Percentiles rank a stretch among this genome's conserved stretches.
phyloP scores from a whole-genome alignment of 805 yeast genomes.

The Candida khao-thaluensis region DNA sequence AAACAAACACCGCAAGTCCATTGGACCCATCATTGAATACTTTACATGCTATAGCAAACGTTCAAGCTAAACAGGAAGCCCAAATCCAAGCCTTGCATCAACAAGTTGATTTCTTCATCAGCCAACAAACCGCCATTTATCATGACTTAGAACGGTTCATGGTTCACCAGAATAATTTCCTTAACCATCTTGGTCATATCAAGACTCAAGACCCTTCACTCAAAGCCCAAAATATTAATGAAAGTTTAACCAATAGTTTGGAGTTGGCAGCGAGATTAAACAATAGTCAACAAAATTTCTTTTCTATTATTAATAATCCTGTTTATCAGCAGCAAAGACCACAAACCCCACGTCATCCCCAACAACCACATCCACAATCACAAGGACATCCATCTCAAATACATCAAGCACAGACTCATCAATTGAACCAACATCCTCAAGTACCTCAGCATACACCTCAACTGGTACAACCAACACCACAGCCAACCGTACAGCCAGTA shows the following conservation, averaged over 20 bases:
- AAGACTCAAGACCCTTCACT: constrained; percentile 4
- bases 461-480: neutral
- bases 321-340: neutral
- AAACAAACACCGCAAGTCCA: constrained; percentile 1
- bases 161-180: constrained; percentile 18
- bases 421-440: neutral
- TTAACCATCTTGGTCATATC: constrained; percentile 12
- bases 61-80: constrained; percentile 5
- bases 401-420: neutral
- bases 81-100: constrained; percentile 15
- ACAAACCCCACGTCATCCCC: neutral
- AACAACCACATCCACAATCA: neutral
- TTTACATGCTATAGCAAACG: neutral
- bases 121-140: constrained; percentile 15
- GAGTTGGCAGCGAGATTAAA: constrained; percentile 19
- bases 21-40: neutral
- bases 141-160: constrained; percentile 16
- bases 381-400: constrained; percentile 1
- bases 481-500: neutral
- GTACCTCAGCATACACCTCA: neutral
- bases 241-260: constrained; percentile 18
- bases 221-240: constrained; percentile 12
- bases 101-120: constrained; percentile 14
- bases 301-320: constrained; percentile 8
- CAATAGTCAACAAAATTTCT: constrained; percentile 8